A percentile compares a stretch with the other conserved stretches of the same genome.
Conservation (phyloP, 1,284 basidiomycete species). For the Vanrija pseudolonga region DNA sequence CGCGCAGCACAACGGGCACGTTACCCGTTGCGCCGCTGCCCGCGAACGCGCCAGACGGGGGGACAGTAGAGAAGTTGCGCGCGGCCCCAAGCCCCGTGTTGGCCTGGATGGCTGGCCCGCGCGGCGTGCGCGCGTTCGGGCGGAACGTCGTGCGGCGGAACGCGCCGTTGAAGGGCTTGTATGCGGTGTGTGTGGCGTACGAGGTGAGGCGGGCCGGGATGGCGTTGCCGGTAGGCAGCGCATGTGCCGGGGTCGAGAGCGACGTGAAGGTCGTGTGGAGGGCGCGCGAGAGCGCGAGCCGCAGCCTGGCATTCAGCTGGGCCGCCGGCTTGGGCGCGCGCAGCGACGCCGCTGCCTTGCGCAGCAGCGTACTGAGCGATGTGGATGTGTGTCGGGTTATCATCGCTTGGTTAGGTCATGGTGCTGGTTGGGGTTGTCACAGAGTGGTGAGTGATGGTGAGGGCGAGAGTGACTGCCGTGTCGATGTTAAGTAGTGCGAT, state of each 20-base stretch:
- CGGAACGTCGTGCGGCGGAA: constrained; percentile 5
- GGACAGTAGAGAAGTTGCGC: constrained; percentile 28
- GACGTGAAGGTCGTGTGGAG: constrained; percentile 19
- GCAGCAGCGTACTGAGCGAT: constrained; percentile 2
- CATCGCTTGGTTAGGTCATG: constrained; percentile 1
- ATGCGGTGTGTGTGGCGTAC: background rate
- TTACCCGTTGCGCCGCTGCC: constrained; percentile 16
- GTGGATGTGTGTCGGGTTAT: constrained; percentile 11
- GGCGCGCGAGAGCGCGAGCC: constrained; percentile 14
- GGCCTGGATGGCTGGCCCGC: constrained; percentile 23
- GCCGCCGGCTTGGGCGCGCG: background rate
- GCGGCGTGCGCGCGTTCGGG: constrained; percentile 5
- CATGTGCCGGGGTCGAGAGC: background rate
- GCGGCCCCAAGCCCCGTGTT: constrained; percentile 35
- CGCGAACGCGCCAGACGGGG: constrained; percentile 10
- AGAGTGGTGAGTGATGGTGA: background rate
- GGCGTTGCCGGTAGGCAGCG: constrained; percentile 12
- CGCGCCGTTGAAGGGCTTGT: background rate
- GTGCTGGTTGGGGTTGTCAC: background rate
- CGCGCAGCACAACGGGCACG: constrained; percentile 34
- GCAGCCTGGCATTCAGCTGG: background rate
- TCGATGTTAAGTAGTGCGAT: too few species aligned
- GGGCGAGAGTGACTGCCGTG: background rate
- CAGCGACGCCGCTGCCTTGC: constrained; percentile 4
- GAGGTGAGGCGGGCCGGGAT: background rate